Evolutionary conservation across 2,329 filamentous ascomycete species (phyloP).

Genomic region (Nothopassalora personata): DNA sequence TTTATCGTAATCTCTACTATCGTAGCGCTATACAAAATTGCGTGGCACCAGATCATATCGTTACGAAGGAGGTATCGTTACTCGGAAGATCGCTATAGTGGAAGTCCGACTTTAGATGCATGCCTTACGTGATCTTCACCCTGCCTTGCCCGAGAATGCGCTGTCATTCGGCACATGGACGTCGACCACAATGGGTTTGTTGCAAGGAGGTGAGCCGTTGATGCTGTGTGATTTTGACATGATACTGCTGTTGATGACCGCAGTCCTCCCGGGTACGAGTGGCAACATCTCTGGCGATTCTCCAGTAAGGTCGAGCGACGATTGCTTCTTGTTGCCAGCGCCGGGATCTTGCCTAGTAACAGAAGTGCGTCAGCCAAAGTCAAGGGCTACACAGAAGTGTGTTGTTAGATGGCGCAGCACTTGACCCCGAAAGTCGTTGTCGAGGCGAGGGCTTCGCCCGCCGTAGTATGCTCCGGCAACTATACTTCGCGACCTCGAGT

Average conservation of each 20-base stretch:
- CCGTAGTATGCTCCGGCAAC: too few species aligned
- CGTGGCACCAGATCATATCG: too few species aligned
- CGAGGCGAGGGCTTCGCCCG: too few species aligned
- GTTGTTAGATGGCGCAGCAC: too few species aligned
- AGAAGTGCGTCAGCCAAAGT: slow-evolving; percentile 30
- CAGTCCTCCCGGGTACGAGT: slow-evolving; percentile 57
- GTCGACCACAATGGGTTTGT: slow-evolving; percentile 81
- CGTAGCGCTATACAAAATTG: too few species aligned
- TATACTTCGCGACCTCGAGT: too few species aligned
- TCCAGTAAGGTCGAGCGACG: slow-evolving; percentile 56
- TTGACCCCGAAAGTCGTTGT: too few species aligned
- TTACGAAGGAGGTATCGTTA: too few species aligned
- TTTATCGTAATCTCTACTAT: too few species aligned
- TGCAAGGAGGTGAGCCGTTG: slow-evolving; percentile 54
- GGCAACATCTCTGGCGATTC: slow-evolving; percentile 27
- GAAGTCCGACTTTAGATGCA: neutral
- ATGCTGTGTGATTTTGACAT: slow-evolving; percentile 56
- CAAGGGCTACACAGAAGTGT: neutral
- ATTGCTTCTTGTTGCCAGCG: slow-evolving; percentile 54
- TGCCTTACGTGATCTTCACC: neutral
- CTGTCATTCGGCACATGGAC: slow-evolving; percentile 55
- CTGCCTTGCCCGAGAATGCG: neutral
- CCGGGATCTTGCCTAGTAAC: slow-evolving; percentile 57
- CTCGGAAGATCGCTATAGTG: too few species aligned
- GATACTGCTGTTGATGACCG: slow-evolving; percentile 73